These are phyloP conservation scores for Candida coquimbonensis DNA, from an alignment of 805 yeast genomes.

Conservation along the genomic window DNA sequence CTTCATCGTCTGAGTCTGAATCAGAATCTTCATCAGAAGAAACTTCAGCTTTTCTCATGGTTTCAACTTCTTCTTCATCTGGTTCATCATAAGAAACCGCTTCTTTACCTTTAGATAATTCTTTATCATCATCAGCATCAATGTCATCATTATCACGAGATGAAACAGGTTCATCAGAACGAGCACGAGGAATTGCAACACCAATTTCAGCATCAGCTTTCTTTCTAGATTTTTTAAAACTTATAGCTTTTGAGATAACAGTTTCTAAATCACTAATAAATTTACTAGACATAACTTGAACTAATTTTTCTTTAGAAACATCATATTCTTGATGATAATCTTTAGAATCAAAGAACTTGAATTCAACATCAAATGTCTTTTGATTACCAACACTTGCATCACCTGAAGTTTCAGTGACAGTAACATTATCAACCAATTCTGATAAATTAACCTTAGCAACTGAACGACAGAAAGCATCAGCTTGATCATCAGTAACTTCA, in stretches of 20 bases:
- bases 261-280: conserved; percentile 69
- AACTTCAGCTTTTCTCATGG: conserved; percentile 76
- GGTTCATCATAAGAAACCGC: conserved; percentile 91
- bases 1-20: conserved; percentile 36
- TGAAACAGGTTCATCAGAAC: conserved; percentile 30
- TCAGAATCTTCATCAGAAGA: conserved; percentile 62
- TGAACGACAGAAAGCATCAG: conserved; percentile 89
- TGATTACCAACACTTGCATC: conserved; percentile 34
- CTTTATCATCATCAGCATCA: conserved; percentile 57
- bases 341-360: conserved; percentile 64
- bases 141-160: conserved; percentile 28
- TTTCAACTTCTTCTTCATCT: conserved; percentile 90
- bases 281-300: conserved; percentile 51
- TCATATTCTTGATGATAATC: conserved; percentile 90
- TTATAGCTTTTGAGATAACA: conserved; percentile 68
- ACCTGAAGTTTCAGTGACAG: conserved; percentile 85
- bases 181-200: conserved; percentile 55
- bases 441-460: conserved; percentile 79
- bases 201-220: conserved; percentile 35
- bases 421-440: conserved; percentile 79
- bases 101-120: conserved; percentile 63
- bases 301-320: conserved; percentile 72
- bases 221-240: too few species aligned
- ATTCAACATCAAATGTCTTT: conserved; percentile 54
- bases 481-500: conserved; percentile 79